These are phyloP conservation scores for Daldinia childiae DNA, from an alignment of 495 filamentous ascomycete species.

Conservation along the genomic window DNA sequence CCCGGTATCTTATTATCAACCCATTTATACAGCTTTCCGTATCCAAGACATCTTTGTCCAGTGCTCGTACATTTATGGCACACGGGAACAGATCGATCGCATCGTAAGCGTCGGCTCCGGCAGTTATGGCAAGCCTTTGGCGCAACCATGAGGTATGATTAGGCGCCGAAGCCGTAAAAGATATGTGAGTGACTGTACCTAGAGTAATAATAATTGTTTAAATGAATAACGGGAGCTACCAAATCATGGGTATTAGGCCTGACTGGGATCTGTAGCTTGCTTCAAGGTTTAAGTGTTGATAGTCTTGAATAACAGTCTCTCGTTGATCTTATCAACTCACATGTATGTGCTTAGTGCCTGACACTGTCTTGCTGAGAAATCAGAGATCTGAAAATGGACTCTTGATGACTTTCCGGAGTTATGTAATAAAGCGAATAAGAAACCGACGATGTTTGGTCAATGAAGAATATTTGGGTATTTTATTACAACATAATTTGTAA, in stretches of 20 bases:
- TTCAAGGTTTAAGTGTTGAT: not conserved
- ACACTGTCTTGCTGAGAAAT: not conserved
- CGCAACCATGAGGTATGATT: conserved; percentile 33
- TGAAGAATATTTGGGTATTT: conserved; percentile 4
- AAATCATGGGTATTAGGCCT: not conserved
- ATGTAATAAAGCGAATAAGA: conserved; percentile 2
- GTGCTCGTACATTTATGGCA: conserved; percentile 60
- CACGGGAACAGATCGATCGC: conserved; percentile 59
- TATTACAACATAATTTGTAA: conserved; percentile 27
- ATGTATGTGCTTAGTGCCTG: not conserved
- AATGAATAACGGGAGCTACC: not conserved
- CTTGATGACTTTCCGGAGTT: not conserved
- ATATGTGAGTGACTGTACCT: not conserved
- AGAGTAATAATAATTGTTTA: not conserved
- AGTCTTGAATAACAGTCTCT: not conserved
- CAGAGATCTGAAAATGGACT: not conserved
- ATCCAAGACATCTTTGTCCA: conserved; percentile 60
- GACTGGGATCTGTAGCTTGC: conserved; percentile 1
- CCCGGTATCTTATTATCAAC: conserved; percentile 47
- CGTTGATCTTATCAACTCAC: conserved; percentile 5
- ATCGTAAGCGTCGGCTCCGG: conserved; percentile 62
- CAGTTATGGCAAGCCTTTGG: conserved; percentile 60
- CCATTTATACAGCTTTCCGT: conserved; percentile 55
- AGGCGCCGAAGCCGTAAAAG: not conserved
- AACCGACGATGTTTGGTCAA: conserved; percentile 17